Percentiles rank a stretch among this genome's conserved stretches.
These are phyloP conservation scores for Penicillium tannophilum DNA, from an alignment of 495 filamentous ascomycete species.

Conservation along the genomic window DNA sequence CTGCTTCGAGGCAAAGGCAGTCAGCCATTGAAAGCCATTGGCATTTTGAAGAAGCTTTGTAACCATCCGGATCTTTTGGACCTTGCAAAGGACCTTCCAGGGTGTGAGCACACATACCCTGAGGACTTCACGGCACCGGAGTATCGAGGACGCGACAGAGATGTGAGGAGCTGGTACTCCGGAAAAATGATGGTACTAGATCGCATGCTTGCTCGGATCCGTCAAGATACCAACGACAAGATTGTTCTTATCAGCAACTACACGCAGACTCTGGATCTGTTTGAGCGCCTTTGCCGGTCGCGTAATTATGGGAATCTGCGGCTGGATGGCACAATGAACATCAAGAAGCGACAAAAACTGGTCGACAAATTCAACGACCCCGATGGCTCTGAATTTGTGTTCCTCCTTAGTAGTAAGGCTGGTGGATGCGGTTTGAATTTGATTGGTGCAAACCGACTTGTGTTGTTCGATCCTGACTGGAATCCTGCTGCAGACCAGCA, in stretches of 20 bases:
- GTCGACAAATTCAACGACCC: slow-evolving; percentile 99
- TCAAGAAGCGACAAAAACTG: slow-evolving; percentile 93
- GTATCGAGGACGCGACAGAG: slow-evolving; percentile 82
- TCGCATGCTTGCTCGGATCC: slow-evolving; percentile 96
- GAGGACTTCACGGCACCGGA: slow-evolving; percentile 90
- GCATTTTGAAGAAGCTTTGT: slow-evolving; percentile 95
- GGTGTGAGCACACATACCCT: slow-evolving; percentile 80
- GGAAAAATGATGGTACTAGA: slow-evolving; percentile 99
- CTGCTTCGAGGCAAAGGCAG: slow-evolving; percentile 92
- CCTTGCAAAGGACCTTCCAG: slow-evolving; percentile 80
- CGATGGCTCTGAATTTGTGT: slow-evolving; percentile 86
- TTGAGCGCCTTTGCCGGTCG: slow-evolving; percentile 85
- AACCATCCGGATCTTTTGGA: slow-evolving; percentile 96
- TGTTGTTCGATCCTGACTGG: slow-evolving; percentile 99
- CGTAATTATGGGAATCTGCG: slow-evolving; percentile 84
- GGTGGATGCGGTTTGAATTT: slow-evolving; percentile 97
- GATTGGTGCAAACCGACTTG: slow-evolving; percentile 94
- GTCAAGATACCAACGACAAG: slow-evolving; percentile 96
- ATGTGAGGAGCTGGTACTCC: slow-evolving; percentile 94
- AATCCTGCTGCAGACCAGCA: slow-evolving; percentile 99
- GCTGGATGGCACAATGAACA: slow-evolving; percentile 96
- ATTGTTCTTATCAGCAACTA: slow-evolving; percentile 99
- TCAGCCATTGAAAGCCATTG: slow-evolving; percentile 95
- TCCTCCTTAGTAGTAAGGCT: slow-evolving; percentile 93
- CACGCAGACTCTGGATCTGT: slow-evolving; percentile 93